phyloP scores from a whole-genome alignment of 75 land plant genomes.

The Larix kaempferi region DNA sequence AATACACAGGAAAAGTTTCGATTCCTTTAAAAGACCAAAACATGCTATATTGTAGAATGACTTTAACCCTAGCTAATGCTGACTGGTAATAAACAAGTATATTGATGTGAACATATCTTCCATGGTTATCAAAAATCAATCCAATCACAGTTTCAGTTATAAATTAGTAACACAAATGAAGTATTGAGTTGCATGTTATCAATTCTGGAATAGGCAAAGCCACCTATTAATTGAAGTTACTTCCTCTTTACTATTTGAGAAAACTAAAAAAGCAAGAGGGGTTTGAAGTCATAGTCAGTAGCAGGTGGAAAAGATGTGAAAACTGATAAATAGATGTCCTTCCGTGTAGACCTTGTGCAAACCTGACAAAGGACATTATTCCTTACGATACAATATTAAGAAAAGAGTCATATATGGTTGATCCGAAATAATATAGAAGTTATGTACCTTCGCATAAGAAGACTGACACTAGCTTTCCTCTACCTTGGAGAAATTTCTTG shows the following conservation, averaged over 20 bases:
- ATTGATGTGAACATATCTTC: neutral
- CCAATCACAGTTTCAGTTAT: neutral
- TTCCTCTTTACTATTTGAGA: no score
- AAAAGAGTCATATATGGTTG: no score
- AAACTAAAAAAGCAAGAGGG: no score
- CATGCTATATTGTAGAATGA: neutral
- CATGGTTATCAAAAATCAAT: neutral
- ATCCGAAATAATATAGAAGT: neutral
- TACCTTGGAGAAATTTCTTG: constrained; percentile 21
- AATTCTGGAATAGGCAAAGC: neutral
- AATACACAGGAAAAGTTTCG: neutral
- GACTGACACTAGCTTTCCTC: constrained; percentile 24
- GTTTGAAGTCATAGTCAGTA: no score
- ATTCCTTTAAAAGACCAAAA: neutral
- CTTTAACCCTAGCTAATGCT: neutral
- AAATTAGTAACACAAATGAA: no score
- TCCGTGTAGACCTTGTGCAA: no score
- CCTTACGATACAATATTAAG: no score
- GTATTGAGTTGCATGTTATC: no score
- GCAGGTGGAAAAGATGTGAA: no score
- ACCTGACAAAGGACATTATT: no score
- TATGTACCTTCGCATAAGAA: constrained; percentile 20
- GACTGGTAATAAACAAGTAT: neutral
- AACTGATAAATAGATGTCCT: no score
- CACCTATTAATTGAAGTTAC: neutral